phyloP scores from a whole-genome alignment of 1,139 yeast species.

The Magnusiomyces sp. region DNA sequence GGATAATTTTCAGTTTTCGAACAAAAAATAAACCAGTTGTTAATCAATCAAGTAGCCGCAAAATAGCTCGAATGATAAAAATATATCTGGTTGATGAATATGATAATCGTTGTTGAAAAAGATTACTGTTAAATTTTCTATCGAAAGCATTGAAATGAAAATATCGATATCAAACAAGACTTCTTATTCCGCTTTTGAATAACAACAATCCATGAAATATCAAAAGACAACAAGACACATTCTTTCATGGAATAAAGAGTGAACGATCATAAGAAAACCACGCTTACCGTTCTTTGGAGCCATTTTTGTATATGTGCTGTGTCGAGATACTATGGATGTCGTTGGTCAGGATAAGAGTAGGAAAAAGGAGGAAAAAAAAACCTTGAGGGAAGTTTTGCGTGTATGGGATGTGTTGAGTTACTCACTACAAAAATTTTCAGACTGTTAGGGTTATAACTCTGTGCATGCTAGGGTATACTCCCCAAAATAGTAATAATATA shows the following conservation, averaged over 20 bases:
- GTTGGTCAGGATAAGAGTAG: slow-evolving; percentile 9
- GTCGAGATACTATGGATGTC: slow-evolving; percentile 16
- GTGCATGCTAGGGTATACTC: too few species aligned
- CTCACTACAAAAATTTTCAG: neutral
- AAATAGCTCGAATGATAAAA: too few species aligned
- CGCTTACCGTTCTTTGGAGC: slow-evolving; percentile 19
- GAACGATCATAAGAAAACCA: slow-evolving; percentile 17
- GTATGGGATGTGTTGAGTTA: neutral
- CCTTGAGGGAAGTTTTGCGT: neutral
- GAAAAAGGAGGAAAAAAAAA: slow-evolving; percentile 4
- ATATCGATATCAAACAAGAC: too few species aligned
- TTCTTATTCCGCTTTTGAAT: neutral
- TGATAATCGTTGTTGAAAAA: too few species aligned
- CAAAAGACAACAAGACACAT: too few species aligned
- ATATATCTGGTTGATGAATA: too few species aligned
- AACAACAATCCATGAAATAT: slow-evolving; percentile 1
- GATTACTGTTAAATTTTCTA: too few species aligned
- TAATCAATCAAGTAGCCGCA: too few species aligned
- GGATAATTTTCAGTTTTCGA: too few species aligned
- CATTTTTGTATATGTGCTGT: slow-evolving; percentile 14
- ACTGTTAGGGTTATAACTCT: neutral
- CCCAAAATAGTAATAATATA: too few species aligned
- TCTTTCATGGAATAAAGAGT: neutral
- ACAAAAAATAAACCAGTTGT: too few species aligned
- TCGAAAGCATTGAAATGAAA: too few species aligned